Percentiles rank a stretch among this genome's conserved stretches.
phyloP scores from a whole-genome alignment of 257 asterid genomes.

The Phtheirospermum japonicum region DNA sequence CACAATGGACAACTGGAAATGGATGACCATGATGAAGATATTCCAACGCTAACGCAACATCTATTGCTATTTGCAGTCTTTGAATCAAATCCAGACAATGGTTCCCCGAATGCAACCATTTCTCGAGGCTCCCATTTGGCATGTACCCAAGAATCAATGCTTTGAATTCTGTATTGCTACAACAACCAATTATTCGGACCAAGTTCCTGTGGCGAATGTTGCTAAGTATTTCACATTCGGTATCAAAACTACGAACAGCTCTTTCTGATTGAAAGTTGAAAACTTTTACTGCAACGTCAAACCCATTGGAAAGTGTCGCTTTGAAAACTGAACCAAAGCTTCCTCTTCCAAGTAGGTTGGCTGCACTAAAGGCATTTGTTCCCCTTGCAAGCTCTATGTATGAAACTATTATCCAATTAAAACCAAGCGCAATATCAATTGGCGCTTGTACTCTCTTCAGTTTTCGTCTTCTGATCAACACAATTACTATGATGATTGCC shows the following conservation, averaged over 20 bases:
- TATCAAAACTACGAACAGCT: slow-evolving; percentile 30
- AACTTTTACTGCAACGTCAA: slow-evolving; percentile 36
- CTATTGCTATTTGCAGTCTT: neutral
- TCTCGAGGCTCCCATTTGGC: neutral
- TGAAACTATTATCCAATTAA: slow-evolving; percentile 29
- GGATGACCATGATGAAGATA: no score
- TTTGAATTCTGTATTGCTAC: neutral
- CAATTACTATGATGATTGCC: neutral
- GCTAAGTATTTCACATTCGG: slow-evolving; percentile 16
- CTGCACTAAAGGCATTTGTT: slow-evolving; percentile 21
- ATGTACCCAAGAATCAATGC: neutral
- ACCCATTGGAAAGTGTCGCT: slow-evolving; percentile 32
- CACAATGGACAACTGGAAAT: no score
- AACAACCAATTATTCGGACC: neutral
- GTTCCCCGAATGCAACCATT: neutral
- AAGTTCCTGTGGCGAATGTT: neutral
- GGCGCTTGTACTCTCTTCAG: neutral
- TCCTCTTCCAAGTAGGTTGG: slow-evolving; percentile 28
- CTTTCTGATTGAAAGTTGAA: slow-evolving; percentile 29
- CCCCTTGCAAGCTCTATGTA: slow-evolving; percentile 30
- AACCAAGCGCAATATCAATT: neutral
- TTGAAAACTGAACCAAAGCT: slow-evolving; percentile 33
- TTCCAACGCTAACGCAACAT: no score
- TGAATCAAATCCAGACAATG: neutral
- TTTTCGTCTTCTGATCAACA: slow-evolving; percentile 23